Percentiles rank a stretch among this genome's conserved stretches.
phyloP scores from a whole-genome alignment of 305 asterid genomes.

The Fraxinus velutina region DNA sequence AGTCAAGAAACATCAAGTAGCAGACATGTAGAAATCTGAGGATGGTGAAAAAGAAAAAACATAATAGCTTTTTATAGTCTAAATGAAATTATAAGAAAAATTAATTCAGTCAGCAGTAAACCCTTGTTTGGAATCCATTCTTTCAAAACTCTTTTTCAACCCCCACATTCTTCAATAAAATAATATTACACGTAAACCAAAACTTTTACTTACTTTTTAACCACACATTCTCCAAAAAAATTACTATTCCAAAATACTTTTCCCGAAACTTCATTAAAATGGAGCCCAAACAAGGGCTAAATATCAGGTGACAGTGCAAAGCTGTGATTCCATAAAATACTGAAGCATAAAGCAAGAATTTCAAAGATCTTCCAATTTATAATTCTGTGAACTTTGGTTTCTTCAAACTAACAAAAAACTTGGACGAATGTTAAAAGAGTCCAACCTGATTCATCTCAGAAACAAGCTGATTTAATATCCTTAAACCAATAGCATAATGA shows the following conservation, averaged over 20 bases:
- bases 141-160: not conserved
- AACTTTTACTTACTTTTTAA: not conserved
- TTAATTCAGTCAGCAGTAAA: not conserved
- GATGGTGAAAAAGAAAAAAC: not conserved
- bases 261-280: not conserved
- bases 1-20: constrained; percentile 25
- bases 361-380: not conserved
- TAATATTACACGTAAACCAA: not conserved
- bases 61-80: constrained; percentile 1
- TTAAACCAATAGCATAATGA: constrained; percentile 86
- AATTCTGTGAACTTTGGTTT: constrained; percentile 1
- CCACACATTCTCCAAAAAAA: not conserved
- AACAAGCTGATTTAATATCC: constrained; percentile 93
- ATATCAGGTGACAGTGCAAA: constrained; percentile 11
- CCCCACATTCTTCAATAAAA: too few relatives aligned
- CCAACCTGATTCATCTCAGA: constrained; percentile 96
- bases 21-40: constrained; percentile 19
- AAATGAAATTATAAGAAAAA: constrained; percentile 6
- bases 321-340: constrained; percentile 9
- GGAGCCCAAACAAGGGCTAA: not conserved
- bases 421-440: constrained; percentile 13
- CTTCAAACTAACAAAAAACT: constrained; percentile 12
- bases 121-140: not conserved
- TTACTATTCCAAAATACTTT: not conserved
- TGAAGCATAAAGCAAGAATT: not conserved